phyloP scores from a whole-genome alignment of 2,329 filamentous ascomycete species.

The Tricladium varicosporioides region DNA sequence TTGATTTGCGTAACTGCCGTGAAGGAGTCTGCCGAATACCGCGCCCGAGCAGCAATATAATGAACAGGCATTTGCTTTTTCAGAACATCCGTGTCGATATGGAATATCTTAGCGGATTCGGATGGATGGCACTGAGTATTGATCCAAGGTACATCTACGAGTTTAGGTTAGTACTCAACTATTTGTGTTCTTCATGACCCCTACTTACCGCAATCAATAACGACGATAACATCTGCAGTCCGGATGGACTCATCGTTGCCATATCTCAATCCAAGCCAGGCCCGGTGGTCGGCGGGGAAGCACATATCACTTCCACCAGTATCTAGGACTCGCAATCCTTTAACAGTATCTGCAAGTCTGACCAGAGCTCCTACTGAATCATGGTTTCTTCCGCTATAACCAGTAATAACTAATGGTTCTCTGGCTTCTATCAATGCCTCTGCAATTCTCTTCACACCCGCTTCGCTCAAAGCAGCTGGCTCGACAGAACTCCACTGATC shows the following conservation, averaged over 20 bases:
- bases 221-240: conserved; percentile 78
- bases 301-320: conserved; percentile 79
- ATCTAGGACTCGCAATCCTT: conserved; percentile 69
- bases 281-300: conserved; percentile 69
- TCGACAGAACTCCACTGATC: conserved; percentile 59
- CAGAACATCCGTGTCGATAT: conserved; percentile 64
- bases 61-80: conserved; percentile 70
- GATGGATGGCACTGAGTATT: conserved; percentile 66
- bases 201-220: conserved; percentile 64
- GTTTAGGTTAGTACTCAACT: neutral
- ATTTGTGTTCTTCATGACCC: neutral
- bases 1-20: conserved; percentile 69
- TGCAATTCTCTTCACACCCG: conserved; percentile 57
- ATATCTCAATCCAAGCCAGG: conserved; percentile 68
- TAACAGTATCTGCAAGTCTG: conserved; percentile 64
- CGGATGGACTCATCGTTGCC: conserved; percentile 71
- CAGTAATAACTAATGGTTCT: conserved; percentile 67
- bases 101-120: conserved; percentile 54
- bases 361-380: conserved; percentile 59
- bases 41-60: conserved; percentile 63
- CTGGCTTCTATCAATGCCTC: conserved; percentile 58
- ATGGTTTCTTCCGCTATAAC: conserved; percentile 70
- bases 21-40: conserved; percentile 65
- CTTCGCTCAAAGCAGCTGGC: conserved; percentile 52
- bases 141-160: conserved; percentile 84